Evolutionary conservation across 2,329 filamentous ascomycete species (phyloP).

Genomic region (Fonsecaea nubica): DNA sequence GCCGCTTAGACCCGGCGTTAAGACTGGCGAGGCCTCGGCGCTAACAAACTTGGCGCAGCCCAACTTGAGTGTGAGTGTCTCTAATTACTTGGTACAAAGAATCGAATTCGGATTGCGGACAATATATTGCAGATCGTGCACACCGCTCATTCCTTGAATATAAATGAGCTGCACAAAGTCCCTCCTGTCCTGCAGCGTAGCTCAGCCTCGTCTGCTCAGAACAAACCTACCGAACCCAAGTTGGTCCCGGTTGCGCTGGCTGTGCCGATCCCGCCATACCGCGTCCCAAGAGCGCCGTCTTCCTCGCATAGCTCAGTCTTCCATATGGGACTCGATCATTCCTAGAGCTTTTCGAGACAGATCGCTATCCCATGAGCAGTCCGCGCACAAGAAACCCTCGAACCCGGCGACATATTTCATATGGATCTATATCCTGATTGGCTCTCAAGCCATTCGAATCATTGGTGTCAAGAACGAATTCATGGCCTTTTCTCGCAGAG

Average conservation of each 20-base stretch:
- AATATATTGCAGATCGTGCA: neutral
- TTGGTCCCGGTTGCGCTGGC: neutral
- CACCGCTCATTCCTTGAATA: neutral
- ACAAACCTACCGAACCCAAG: neutral
- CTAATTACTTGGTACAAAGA: neutral
- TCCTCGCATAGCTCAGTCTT: conserved; percentile 57
- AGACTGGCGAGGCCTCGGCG: neutral
- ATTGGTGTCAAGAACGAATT: conserved; percentile 80
- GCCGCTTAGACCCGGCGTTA: neutral
- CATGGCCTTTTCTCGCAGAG: conserved; percentile 72
- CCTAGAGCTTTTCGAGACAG: conserved; percentile 61
- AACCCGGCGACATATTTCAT: conserved; percentile 85
- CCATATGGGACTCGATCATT: conserved; percentile 73
- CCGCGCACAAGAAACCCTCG: conserved; percentile 64
- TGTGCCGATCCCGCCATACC: conserved; percentile 24
- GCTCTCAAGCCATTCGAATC: conserved; percentile 94
- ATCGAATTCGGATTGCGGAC: neutral
- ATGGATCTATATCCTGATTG: conserved; percentile 82
- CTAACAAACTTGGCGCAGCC: neutral
- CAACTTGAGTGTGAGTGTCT: no score
- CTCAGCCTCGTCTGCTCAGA: neutral
- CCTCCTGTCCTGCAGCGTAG: neutral
- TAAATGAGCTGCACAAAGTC: conserved; percentile 14
- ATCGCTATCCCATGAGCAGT: conserved; percentile 51
- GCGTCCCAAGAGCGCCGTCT: conserved; percentile 30